phyloP scores from a whole-genome alignment of 2,329 filamentous ascomycete species.

The Neofusicoccum laricinum region DNA sequence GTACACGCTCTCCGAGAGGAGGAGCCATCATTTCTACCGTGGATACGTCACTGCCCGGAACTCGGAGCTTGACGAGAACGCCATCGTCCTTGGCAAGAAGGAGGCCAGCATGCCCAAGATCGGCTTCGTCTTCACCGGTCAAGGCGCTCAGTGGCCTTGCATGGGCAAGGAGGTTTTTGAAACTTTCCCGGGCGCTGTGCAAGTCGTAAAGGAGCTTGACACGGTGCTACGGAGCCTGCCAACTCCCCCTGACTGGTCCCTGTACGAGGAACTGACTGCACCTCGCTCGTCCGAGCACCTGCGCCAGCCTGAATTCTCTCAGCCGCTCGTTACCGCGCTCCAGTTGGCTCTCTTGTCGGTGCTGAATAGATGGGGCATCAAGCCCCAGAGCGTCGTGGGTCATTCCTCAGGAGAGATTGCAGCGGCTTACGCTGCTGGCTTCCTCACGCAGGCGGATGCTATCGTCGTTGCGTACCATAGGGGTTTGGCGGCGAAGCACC shows the following conservation, averaged over 20 bases:
- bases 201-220: slow-evolving; percentile 11
- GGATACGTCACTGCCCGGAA: neutral
- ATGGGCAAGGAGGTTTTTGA: slow-evolving; percentile 29
- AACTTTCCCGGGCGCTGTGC: neutral
- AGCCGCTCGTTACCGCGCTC: slow-evolving; percentile 18
- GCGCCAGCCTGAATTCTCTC: slow-evolving; percentile 16
- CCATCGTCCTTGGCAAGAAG: slow-evolving; percentile 2
- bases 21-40: slow-evolving; percentile 1
- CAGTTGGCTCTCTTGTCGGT: slow-evolving; percentile 16
- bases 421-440: slow-evolving; percentile 18
- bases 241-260: slow-evolving; percentile 16
- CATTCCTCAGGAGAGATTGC: slow-evolving; percentile 20
- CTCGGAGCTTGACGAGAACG: neutral
- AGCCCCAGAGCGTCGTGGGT: slow-evolving; percentile 2
- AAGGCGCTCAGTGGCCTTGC: slow-evolving; percentile 35
- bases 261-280: slow-evolving; percentile 19
- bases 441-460: slow-evolving; percentile 15
- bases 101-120: slow-evolving; percentile 18
- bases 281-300: slow-evolving; percentile 8
- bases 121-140: slow-evolving; percentile 39
- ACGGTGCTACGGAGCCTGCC: slow-evolving; percentile 22
- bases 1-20: slow-evolving; percentile 10
- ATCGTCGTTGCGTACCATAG: slow-evolving; percentile 19
- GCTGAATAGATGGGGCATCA: slow-evolving; percentile 11
- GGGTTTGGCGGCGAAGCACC: neutral